Percentiles rank a stretch among this genome's conserved stretches.
Conservation (phyloP, 192 early-diverging fungal genomes). For the Coemansia sp. region DNA sequence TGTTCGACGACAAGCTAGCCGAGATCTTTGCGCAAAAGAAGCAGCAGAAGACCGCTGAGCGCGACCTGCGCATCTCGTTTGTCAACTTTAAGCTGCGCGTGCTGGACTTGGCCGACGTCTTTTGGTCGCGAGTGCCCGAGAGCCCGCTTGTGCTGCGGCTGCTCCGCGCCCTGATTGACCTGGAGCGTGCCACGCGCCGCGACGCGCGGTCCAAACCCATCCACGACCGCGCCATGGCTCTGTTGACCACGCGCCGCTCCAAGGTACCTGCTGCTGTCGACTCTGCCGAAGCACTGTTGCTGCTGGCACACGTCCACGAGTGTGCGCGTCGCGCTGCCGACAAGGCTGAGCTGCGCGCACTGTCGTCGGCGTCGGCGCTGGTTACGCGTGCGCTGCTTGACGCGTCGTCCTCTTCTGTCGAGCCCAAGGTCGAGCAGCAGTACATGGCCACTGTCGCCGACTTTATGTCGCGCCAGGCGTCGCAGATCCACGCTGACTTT, state of each 20-base stretch:
- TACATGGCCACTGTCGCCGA: constrained; percentile 62
- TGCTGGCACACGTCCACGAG: constrained; percentile 68
- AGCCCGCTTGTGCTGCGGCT: constrained; percentile 69
- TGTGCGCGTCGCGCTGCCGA: constrained; percentile 66
- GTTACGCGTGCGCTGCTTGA: constrained; percentile 59
- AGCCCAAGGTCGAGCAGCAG: constrained; percentile 39
- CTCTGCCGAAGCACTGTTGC: constrained; percentile 54
- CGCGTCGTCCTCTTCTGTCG: constrained; percentile 21
- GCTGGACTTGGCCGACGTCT: constrained; percentile 78
- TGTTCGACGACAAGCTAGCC: constrained; percentile 87
- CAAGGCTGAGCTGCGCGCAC: constrained; percentile 51
- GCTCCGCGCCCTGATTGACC: constrained; percentile 66
- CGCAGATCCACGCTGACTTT: constrained; percentile 65
- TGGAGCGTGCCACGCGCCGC: constrained; percentile 54
- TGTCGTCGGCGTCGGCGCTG: constrained; percentile 57
- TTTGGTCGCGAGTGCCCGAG: constrained; percentile 63
- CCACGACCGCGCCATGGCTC: constrained; percentile 62
- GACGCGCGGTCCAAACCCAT: constrained; percentile 63
- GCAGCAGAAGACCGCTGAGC: constrained; percentile 72
- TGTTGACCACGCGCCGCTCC: constrained; percentile 63
- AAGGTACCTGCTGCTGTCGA: constrained; percentile 60
- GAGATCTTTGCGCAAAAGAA: constrained; percentile 89
- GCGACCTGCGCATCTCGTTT: constrained; percentile 76
- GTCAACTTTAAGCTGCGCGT: constrained; percentile 90
- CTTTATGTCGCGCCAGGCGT: constrained; percentile 73